Conservation (phyloP, 768 basidiomycete genomes). For the Tulasnella sp. region DNA sequence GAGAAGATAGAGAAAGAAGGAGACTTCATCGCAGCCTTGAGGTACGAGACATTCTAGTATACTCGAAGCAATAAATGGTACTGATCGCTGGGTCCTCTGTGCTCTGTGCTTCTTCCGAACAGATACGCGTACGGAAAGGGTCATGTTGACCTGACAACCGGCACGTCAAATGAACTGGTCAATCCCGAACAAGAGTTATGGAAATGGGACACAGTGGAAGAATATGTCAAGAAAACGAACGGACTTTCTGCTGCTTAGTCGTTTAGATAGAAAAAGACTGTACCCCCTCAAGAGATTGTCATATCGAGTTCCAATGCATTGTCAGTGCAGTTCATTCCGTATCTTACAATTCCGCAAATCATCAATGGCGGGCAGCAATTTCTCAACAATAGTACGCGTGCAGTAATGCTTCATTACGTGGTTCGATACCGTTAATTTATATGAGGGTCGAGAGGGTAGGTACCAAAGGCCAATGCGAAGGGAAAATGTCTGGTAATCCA, state of each 20-base stretch:
- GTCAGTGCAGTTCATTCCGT: neutral
- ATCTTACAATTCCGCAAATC: neutral
- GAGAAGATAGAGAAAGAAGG: neutral
- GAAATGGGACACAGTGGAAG: constrained; percentile 4
- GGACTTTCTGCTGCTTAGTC: neutral
- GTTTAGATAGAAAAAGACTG: neutral
- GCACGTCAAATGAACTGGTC: neutral
- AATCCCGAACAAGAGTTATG: neutral
- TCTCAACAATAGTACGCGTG: too few relatives aligned
- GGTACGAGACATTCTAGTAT: neutral
- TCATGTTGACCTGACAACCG: neutral
- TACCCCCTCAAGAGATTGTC: neutral
- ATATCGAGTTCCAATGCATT: neutral
- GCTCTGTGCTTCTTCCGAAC: neutral
- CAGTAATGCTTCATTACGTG: neutral
- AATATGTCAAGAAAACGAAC: neutral
- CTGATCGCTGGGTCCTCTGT: neutral
- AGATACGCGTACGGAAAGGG: neutral
- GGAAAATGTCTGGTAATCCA: neutral
- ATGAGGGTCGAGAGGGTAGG: neutral
- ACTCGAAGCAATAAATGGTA: neutral
- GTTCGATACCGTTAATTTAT: neutral
- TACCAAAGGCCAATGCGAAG: neutral
- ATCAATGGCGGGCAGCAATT: neutral
- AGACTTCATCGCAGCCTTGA: neutral